These are phyloP conservation scores for Lactarius trivialis DNA, from an alignment of 768 basidiomycete species.

Conservation along the genomic window DNA sequence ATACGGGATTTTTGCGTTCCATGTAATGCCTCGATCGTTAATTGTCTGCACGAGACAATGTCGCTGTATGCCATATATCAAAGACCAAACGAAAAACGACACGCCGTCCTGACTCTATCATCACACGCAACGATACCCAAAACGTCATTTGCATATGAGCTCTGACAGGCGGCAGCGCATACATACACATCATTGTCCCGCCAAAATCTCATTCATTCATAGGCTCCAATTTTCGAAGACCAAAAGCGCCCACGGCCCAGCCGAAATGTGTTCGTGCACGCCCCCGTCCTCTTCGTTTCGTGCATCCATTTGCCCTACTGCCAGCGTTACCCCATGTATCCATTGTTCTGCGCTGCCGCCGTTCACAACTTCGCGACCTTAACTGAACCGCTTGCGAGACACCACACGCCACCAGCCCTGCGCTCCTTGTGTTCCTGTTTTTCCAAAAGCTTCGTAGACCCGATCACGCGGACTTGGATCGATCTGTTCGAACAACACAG, in stretches of 20 bases:
- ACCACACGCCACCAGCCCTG: neutral
- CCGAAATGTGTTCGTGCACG: neutral
- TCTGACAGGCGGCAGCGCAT: neutral
- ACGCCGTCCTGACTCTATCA: neutral
- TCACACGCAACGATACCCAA: no score
- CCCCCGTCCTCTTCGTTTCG: neutral
- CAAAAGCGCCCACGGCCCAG: neutral
- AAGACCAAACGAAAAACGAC: neutral
- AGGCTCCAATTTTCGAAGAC: neutral
- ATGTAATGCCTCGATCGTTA: neutral
- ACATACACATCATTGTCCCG: neutral
- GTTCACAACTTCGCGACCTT: neutral
- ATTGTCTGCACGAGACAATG: neutral
- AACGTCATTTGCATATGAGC: neutral
- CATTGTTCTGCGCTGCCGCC: neutral
- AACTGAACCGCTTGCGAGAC: neutral
- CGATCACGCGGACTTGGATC: neutral
- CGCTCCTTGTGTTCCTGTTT: neutral
- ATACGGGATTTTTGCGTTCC: neutral
- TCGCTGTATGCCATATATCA: neutral
- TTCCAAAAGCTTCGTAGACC: neutral
- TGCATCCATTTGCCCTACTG: neutral
- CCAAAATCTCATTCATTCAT: neutral
- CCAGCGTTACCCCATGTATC: neutral
- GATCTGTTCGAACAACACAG: neutral